Evolutionary conservation across 306 rosid species (phyloP).

Genomic region (Acacia confusa): DNA sequence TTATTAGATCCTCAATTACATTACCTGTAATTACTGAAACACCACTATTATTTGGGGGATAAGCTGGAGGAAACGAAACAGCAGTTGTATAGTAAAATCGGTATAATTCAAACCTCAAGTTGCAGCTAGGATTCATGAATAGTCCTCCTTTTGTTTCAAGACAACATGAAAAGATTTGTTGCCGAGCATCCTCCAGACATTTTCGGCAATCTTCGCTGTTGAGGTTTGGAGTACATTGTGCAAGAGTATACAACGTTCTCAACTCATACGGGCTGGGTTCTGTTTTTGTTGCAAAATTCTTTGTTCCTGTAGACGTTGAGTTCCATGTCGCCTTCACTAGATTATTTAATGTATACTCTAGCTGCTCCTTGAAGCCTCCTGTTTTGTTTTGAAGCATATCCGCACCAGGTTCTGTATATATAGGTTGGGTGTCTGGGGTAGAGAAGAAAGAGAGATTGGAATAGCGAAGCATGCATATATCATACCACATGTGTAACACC

Average conservation of each 20-base stretch:
- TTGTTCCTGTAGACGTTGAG: neutral
- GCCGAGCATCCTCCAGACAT: neutral
- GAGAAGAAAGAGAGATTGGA: slow-evolving; percentile 14
- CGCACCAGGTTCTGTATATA: accelerated
- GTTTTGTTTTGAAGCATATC: neutral
- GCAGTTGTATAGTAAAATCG: neutral
- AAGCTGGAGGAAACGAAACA: neutral
- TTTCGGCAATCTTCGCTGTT: neutral
- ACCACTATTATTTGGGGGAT: neutral
- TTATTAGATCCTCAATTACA: neutral
- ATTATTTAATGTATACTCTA: neutral
- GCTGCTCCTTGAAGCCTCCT: neutral
- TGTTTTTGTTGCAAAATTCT: slow-evolving; percentile 9
- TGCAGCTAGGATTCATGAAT: slow-evolving; percentile 37
- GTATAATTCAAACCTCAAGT: slow-evolving; percentile 32
- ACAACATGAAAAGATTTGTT: neutral
- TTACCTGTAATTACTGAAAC: neutral
- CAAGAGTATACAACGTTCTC: slow-evolving; percentile 25
- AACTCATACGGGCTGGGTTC: neutral
- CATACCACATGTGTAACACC: slow-evolving; percentile 36
- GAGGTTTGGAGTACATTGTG: slow-evolving; percentile 45
- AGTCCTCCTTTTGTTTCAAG: slow-evolving; percentile 19
- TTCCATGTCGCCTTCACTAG: neutral
- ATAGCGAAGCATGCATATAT: slow-evolving; percentile 30
- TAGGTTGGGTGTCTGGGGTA: neutral